phyloP scores from a whole-genome alignment of 805 yeast genomes.

The Saturnispora diversa region DNA sequence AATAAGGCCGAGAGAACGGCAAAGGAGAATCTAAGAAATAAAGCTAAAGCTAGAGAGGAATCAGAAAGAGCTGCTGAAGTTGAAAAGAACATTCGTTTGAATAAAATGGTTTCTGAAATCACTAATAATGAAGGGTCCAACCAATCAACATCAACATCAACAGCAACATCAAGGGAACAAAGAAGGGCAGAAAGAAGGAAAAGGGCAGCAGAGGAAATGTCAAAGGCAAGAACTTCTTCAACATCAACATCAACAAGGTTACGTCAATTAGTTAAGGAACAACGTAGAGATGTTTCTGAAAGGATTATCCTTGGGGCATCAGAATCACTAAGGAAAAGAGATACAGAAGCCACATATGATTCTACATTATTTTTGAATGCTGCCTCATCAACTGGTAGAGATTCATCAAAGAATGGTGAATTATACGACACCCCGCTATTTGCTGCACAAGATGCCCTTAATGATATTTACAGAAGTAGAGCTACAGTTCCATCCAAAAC shows the following conservation, averaged over 20 bases:
- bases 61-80: constrained; percentile 32
- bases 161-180: constrained; percentile 31
- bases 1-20: constrained; percentile 58
- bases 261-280: constrained; percentile 35
- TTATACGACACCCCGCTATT: constrained; percentile 55
- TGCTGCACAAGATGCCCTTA: constrained; percentile 42
- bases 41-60: constrained; percentile 42
- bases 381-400: constrained; percentile 30
- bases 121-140: constrained; percentile 15
- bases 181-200: constrained; percentile 38
- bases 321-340: constrained; percentile 16
- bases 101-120: constrained; percentile 42
- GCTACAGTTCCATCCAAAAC: constrained; percentile 20
- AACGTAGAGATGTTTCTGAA: constrained; percentile 49
- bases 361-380: constrained; percentile 47
- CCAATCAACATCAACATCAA: constrained; percentile 13
- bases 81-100: constrained; percentile 45
- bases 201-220: constrained; percentile 41
- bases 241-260: constrained; percentile 38
- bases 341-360: constrained; percentile 41
- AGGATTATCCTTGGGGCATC: constrained; percentile 44
- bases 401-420: constrained; percentile 35
- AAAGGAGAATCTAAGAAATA: constrained; percentile 44
- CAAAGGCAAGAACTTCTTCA: constrained; percentile 35
- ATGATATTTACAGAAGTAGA: constrained; percentile 41